Evolutionary conservation across 2,329 filamentous ascomycete species (phyloP).

Genomic region (Calonectria pteridis): DNA sequence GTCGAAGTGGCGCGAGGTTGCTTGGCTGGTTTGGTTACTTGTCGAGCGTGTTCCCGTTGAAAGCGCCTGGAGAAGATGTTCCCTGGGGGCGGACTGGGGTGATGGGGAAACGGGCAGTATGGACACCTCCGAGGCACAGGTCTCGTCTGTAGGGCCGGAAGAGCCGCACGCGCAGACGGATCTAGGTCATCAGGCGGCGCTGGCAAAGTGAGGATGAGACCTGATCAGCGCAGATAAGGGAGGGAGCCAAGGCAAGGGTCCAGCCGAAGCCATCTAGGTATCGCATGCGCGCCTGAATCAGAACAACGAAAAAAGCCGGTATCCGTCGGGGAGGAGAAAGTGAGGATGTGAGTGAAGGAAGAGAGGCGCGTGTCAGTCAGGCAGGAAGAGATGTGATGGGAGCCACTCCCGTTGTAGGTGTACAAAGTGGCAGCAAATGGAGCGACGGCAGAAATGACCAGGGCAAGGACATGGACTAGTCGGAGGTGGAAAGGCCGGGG

Average conservation of each 20-base stretch:
- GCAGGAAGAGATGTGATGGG: neutral
- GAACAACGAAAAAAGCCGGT: neutral
- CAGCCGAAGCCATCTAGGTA: slow-evolving; percentile 27
- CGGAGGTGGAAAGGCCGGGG: slow-evolving; percentile 5
- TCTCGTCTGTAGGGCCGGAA: slow-evolving; percentile 32
- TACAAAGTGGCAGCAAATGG: slow-evolving; percentile 13
- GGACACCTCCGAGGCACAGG: slow-evolving; percentile 22
- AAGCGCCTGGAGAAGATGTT: neutral
- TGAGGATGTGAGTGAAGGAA: slow-evolving; percentile 1
- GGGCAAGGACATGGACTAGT: slow-evolving; percentile 19
- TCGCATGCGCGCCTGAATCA: slow-evolving; percentile 1
- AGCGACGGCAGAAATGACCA: slow-evolving; percentile 16
- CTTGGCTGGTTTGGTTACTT: neutral
- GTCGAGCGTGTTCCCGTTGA: neutral
- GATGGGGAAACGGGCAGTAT: slow-evolving; percentile 16
- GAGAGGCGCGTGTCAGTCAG: neutral
- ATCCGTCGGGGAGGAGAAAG: neutral
- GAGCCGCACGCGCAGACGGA: slow-evolving; percentile 34
- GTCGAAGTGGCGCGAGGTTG: neutral
- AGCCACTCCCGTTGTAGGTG: slow-evolving; percentile 7
- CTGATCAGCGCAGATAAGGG: slow-evolving; percentile 29
- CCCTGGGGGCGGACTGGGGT: slow-evolving; percentile 18
- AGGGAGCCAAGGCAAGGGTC: slow-evolving; percentile 29
- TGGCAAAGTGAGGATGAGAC: slow-evolving; percentile 16
- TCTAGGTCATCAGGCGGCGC: slow-evolving; percentile 27